A percentile compares a stretch with the other conserved stretches of the same genome.
Conservation (phyloP, 139 green algal species). For the Picochlorum costavermella region DNA sequence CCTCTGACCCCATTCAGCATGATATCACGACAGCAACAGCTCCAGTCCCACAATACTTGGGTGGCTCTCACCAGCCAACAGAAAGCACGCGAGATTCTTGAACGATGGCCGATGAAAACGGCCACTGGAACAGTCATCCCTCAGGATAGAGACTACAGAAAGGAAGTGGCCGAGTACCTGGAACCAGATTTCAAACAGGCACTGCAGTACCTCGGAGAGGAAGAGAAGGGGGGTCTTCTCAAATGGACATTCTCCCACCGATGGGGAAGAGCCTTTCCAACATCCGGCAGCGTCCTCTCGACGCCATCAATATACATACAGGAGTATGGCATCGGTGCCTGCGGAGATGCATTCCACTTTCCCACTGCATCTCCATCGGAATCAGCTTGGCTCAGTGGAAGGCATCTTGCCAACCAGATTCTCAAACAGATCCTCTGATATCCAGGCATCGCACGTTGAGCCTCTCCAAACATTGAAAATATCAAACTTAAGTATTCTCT, state of each 20-base stretch:
- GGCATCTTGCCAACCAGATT: neutral
- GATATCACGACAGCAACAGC: too few relatives aligned
- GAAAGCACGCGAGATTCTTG: neutral
- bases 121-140: constrained; percentile 4
- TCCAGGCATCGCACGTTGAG: too few relatives aligned
- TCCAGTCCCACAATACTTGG: neutral
- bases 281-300: too few relatives aligned
- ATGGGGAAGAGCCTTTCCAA: too few relatives aligned
- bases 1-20: too few relatives aligned
- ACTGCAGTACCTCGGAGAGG: neutral
- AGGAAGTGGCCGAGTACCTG: neutral
- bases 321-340: too few relatives aligned
- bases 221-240: neutral
- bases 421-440: too few relatives aligned
- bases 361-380: neutral
- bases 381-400: neutral
- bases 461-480: too few relatives aligned
- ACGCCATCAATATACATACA: too few relatives aligned
- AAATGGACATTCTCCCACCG: too few relatives aligned
- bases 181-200: constrained; percentile 5
- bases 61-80: neutral
- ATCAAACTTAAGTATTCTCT: too few relatives aligned
- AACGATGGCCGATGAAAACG: constrained; percentile 2
- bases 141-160: constrained; percentile 3
- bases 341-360: too few relatives aligned